Percentiles rank a stretch among this genome's conserved stretches.
Evolutionary conservation across 2,329 filamentous ascomycete species (phyloP).

Genomic region (Dactylellina cionopaga): DNA sequence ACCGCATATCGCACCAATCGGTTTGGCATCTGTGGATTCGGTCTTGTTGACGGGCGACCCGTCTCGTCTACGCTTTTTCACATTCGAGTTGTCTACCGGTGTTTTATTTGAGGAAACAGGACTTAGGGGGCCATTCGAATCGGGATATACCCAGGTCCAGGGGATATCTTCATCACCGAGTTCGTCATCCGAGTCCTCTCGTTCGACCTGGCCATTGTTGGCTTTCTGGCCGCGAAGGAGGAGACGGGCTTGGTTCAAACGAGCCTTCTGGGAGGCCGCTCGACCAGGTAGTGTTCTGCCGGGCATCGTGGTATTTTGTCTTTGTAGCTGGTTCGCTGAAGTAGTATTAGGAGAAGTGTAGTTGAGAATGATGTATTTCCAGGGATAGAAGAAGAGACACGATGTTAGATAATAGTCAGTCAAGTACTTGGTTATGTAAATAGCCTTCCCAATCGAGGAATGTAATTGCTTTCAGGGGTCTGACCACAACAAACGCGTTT

Average conservation of each 20-base stretch:
- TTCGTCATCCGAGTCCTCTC: constrained; percentile 90
- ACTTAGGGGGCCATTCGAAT: constrained; percentile 12
- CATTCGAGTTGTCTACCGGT: constrained; percentile 32
- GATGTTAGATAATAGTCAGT: not conserved
- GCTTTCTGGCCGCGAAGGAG: constrained; percentile 60
- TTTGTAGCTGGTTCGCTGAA: too few relatives aligned
- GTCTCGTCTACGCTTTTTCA: constrained; percentile 46
- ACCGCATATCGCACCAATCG: constrained; percentile 85
- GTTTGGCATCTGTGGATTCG: constrained; percentile 63
- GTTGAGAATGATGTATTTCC: not conserved
- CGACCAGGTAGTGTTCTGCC: constrained; percentile 33
- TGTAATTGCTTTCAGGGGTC: constrained; percentile 37
- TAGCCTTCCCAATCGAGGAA: constrained; percentile 47
- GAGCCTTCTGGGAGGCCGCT: constrained; percentile 59
- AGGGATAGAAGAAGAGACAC: not conserved
- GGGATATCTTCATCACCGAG: constrained; percentile 76
- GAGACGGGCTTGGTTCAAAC: constrained; percentile 64
- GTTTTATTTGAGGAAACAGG: constrained; percentile 35
- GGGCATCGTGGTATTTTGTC: constrained; percentile 14
- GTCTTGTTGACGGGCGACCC: constrained; percentile 52
- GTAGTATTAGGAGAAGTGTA: too few relatives aligned
- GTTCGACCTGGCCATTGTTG: constrained; percentile 69
- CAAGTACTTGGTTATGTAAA: constrained; percentile 17
- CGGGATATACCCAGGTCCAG: constrained; percentile 80
- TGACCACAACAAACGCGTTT: constrained; percentile 27